Percentiles rank a stretch among this genome's conserved stretches.
Evolutionary conservation across 1,284 basidiomycete species (phyloP).

Genomic region (Mycena sp.): DNA sequence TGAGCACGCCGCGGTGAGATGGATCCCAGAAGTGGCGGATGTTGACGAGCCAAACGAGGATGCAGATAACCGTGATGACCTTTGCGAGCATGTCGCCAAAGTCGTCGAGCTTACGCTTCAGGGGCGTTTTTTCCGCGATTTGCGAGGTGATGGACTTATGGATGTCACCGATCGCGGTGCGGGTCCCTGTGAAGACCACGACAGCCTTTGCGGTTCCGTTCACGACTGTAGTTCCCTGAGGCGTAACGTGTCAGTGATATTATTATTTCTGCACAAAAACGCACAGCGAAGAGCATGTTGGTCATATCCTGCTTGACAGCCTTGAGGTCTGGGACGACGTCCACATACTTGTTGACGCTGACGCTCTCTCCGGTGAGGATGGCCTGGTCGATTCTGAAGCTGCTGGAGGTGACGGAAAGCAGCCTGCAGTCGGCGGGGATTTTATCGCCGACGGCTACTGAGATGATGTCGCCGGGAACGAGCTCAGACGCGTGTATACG

Average conservation of each 20-base stretch:
- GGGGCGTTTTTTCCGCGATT: slow-evolving; percentile 92
- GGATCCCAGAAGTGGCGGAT: slow-evolving; percentile 94
- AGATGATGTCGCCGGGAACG: slow-evolving; percentile 93
- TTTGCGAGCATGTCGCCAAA: slow-evolving; percentile 97
- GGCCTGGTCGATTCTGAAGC: slow-evolving; percentile 93
- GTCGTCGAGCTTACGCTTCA: slow-evolving; percentile 96
- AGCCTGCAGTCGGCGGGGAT: slow-evolving; percentile 94
- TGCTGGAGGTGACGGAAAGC: slow-evolving; percentile 89
- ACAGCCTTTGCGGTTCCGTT: slow-evolving; percentile 88
- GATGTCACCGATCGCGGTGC: slow-evolving; percentile 94
- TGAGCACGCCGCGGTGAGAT: slow-evolving; percentile 86
- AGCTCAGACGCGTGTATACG: slow-evolving; percentile 87
- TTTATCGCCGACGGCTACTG: slow-evolving; percentile 92
- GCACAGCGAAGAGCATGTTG: slow-evolving; percentile 92
- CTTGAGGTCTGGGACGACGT: slow-evolving; percentile 69
- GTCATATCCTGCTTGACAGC: slow-evolving; percentile 97
- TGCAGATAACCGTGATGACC: slow-evolving; percentile 94
- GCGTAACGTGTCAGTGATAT: neutral
- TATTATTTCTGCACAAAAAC: slow-evolving; percentile 36
- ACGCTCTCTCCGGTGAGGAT: slow-evolving; percentile 93
- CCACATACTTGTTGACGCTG: slow-evolving; percentile 84
- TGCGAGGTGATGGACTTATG: slow-evolving; percentile 93
- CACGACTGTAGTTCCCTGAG: slow-evolving; percentile 91
- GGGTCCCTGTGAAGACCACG: slow-evolving; percentile 85
- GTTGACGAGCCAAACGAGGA: slow-evolving; percentile 97